phyloP scores from a whole-genome alignment of 495 filamentous ascomycete species.

The Trichoderma parareesei region DNA sequence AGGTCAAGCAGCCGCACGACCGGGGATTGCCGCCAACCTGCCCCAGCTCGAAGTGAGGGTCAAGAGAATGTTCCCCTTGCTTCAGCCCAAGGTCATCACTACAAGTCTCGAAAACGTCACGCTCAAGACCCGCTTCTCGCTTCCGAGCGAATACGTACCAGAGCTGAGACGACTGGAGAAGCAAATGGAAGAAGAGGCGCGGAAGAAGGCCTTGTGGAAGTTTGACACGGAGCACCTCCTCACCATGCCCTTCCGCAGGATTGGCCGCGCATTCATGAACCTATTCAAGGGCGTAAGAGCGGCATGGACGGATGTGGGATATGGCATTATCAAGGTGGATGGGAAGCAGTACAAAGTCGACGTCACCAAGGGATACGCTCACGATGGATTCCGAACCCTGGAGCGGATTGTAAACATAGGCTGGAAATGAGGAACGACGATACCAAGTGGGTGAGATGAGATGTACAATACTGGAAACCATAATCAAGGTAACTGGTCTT shows the following conservation, averaged over 20 bases:
- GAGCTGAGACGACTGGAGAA: constrained; percentile 17
- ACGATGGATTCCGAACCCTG: constrained; percentile 43
- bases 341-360: constrained; percentile 41
- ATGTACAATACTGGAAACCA: not conserved
- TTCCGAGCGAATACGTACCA: constrained; percentile 21
- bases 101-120: constrained; percentile 28
- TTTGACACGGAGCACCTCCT: constrained; percentile 39
- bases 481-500: not conserved
- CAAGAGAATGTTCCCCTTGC: constrained; percentile 28
- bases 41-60: constrained; percentile 31
- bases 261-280: constrained; percentile 19
- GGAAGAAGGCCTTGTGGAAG: constrained; percentile 19
- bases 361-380: constrained; percentile 37
- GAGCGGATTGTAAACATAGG: constrained; percentile 32
- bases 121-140: constrained; percentile 28
- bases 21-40: not conserved
- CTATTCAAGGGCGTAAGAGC: constrained; percentile 29
- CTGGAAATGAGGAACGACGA: not conserved
- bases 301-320: constrained; percentile 39
- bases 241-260: constrained; percentile 43
- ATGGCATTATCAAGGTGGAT: constrained; percentile 31
- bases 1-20: constrained; percentile 1
- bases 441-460: not conserved
- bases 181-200: constrained; percentile 23
- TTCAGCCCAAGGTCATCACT: constrained; percentile 25